Evolutionary conservation across 192 early-diverging fungal genomes (phyloP).

Genomic region (Coemansia sp.): DNA sequence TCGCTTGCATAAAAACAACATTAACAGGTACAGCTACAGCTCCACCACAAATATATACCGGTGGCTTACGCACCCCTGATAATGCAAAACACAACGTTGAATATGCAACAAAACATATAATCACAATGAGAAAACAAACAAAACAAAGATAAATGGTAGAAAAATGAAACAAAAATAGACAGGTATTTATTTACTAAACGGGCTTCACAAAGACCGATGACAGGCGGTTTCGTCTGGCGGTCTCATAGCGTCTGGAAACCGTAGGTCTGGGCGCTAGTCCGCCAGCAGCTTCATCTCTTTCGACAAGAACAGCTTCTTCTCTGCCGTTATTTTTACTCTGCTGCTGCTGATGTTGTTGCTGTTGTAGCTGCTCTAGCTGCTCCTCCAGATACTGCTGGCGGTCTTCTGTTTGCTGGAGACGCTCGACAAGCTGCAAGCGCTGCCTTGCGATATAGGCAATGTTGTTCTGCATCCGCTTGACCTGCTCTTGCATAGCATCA

Average conservation of each 20-base stretch:
- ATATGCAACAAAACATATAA: neutral
- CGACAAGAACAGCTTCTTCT: neutral
- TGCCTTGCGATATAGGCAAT: slow-evolving; percentile 39
- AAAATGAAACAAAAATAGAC: slow-evolving; percentile 9
- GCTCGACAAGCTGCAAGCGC: slow-evolving; percentile 30
- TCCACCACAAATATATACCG: no score
- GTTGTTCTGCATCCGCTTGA: slow-evolving; percentile 23
- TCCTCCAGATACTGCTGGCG: slow-evolving; percentile 13
- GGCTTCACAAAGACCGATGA: slow-evolving; percentile 31
- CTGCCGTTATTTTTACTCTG: neutral
- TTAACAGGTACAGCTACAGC: no score
- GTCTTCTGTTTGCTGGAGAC: slow-evolving; percentile 22
- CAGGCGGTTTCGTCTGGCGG: slow-evolving; percentile 30
- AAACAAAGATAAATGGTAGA: neutral
- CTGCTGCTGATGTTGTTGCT: slow-evolving; percentile 21
- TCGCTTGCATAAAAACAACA: no score
- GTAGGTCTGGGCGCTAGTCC: slow-evolving; percentile 1
- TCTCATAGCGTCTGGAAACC: slow-evolving; percentile 24
- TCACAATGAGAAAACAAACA: neutral
- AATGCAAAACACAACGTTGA: neutral
- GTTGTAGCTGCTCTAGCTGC: slow-evolving; percentile 7
- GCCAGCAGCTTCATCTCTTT: neutral
- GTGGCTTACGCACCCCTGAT: no score
- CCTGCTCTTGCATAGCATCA: slow-evolving; percentile 14
- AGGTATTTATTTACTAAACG: neutral